Base-by-base conservation (phyloP, 1,284 basidiomycete genomes). In the Phellopilus nigrolimitatus region DNA sequence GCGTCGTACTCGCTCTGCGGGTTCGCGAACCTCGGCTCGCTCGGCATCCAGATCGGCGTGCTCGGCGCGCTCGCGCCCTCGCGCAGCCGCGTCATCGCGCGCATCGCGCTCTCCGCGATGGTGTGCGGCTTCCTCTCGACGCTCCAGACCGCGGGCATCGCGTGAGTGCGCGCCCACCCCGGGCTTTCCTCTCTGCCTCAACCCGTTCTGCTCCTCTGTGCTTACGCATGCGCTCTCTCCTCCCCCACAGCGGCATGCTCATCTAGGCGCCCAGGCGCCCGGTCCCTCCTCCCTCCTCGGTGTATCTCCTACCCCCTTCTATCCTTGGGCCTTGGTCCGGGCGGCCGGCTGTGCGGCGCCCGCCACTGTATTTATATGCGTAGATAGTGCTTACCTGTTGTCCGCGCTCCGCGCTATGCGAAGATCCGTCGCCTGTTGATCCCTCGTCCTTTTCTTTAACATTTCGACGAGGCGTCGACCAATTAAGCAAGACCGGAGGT, bases 1-100 rank as follows among this genome's bases (percentile, higher is more conserved):
- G 79, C 83, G 36, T 83, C 84, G 28, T 92, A 91, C 63, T 84
- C 84, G 34, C 83, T 92, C 37, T 94, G 92, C 65, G 92, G 92
- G 8, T 95, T 95, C 64, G 91, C 90, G 51, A 95, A 95, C 70
- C 72, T 91, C 34, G 78, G 83, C 56, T 91, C 88, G 31, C 71
- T 93, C 37, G 93, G 91, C 67, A 92, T 95, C 63, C 90, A 94
- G 68, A 86, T 95, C 56, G 93, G 92, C 67, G 91, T 95, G 60
- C 76, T 95, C 46, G 75, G 80, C 13, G 67, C 69, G 39, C 65
- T 76, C 33, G 67, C 72, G 5, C 72, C 72, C 15, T 64, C 62
- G 37, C 61, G 70, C 49, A 60, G 60, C 24, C 66, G 62, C 52
- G 63, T 67, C 47, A 73, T 74, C 49, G 66, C 68, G 19, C 58